Evolutionary conservation across 23 red algal genomes (phyloP).

Genomic region (Agarophyton chilense): DNA sequence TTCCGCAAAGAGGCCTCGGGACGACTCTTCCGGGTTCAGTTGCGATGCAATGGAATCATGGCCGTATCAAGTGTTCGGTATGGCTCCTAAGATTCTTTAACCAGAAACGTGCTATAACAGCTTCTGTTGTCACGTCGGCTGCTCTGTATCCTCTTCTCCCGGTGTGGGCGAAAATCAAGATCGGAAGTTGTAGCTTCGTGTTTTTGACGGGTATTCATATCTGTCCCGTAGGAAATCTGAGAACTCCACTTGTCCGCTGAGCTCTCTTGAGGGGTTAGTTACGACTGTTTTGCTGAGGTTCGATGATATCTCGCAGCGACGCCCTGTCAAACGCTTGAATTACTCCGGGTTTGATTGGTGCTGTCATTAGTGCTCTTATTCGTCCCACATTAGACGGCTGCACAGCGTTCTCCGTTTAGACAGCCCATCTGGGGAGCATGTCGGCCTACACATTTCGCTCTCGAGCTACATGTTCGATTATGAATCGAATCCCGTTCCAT

Average conservation of each 20-base stretch:
- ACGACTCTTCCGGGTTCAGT: background rate
- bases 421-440: conserved; percentile 1
- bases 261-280: too few species aligned
- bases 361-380: background rate
- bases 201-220: conserved; percentile 21
- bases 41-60: conserved; percentile 14
- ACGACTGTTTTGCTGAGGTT: too few species aligned
- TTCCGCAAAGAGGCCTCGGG: too few species aligned
- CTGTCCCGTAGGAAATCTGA: background rate
- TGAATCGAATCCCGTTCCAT: conserved; percentile 27
- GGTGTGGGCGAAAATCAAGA: too few species aligned
- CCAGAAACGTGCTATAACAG: too few species aligned
- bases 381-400: background rate
- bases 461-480: conserved; percentile 46
- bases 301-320: background rate
- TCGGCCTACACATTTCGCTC: too few species aligned
- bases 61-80: background rate
- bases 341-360: conserved; percentile 4
- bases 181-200: background rate
- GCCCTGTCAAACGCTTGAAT: background rate
- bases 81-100: background rate
- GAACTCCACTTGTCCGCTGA: too few species aligned
- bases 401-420: too few species aligned
- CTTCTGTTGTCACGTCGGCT: background rate
- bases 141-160: conserved; percentile 26